A percentile compares a stretch with the other conserved stretches of the same genome.
Evolutionary conservation across 352 stramenopile species (phyloP).

Genomic region (Pythium sp.): DNA sequence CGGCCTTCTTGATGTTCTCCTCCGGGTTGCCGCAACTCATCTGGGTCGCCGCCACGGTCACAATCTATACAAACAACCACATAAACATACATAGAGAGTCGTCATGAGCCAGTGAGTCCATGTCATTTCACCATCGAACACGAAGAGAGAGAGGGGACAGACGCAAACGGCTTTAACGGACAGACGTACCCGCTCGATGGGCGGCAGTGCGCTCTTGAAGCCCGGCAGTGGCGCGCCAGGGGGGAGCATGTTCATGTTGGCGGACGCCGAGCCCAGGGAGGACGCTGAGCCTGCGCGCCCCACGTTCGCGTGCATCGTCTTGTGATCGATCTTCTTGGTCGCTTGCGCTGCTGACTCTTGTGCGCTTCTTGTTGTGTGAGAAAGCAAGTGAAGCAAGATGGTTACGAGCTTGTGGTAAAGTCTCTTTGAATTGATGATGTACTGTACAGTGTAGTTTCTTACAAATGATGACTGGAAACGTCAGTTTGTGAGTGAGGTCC

Average conservation of each 20-base stretch:
- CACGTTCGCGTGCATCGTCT: constrained; percentile 32
- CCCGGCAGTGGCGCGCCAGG: constrained; percentile 21
- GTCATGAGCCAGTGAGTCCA: background rate
- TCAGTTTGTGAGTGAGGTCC: too few relatives aligned
- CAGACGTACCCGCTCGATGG: constrained; percentile 51
- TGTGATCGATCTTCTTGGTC: background rate
- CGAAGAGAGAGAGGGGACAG: background rate
- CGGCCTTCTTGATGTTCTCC: constrained; percentile 90
- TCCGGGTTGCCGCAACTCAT: constrained; percentile 86
- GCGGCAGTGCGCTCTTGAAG: constrained; percentile 44
- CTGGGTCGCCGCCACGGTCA: constrained; percentile 86
- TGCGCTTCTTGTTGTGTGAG: background rate
- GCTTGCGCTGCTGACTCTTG: background rate
- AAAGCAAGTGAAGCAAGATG: background rate
- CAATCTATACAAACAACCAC: constrained; percentile 35
- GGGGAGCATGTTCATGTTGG: constrained; percentile 19
- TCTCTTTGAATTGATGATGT: too few relatives aligned
- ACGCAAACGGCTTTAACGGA: background rate
- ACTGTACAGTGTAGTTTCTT: too few relatives aligned
- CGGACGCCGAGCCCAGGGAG: constrained; percentile 26
- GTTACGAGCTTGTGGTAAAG: background rate
- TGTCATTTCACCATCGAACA: background rate
- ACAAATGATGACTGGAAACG: too few relatives aligned
- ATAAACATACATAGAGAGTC: background rate
- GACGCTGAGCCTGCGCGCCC: constrained; percentile 27